Evolutionary conservation across 371 early-diverging fungal genomes (phyloP).

Genomic region (Apophysomyces trapeziformis): DNA sequence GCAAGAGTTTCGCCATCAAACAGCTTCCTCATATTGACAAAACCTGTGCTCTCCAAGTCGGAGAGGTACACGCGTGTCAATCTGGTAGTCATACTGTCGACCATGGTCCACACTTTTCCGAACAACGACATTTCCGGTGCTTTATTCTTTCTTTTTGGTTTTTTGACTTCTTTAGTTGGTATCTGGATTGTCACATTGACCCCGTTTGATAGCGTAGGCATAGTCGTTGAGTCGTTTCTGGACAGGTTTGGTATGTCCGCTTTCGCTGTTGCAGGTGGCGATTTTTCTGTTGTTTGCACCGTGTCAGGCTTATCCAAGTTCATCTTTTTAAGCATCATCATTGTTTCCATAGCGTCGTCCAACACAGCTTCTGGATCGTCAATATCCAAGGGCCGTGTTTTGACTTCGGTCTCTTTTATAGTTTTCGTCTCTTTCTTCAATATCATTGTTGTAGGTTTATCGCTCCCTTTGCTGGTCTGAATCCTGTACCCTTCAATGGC

Average conservation of each 20-base stretch:
- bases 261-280: background rate
- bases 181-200: constrained; percentile 15
- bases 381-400: constrained; percentile 4
- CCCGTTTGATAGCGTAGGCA: background rate
- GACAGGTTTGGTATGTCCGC: background rate
- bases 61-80: constrained; percentile 43
- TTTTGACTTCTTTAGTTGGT: constrained; percentile 13
- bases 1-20: constrained; percentile 26
- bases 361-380: constrained; percentile 26
- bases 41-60: constrained; percentile 21
- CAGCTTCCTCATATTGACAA: constrained; percentile 8
- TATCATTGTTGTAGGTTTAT: constrained; percentile 40
- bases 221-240: background rate
- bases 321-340: constrained; percentile 54
- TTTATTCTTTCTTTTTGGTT: constrained; percentile 36
- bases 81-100: constrained; percentile 51
- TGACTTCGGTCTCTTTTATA: background rate
- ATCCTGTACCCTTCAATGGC: constrained; percentile 53
- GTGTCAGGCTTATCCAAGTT: constrained; percentile 35
- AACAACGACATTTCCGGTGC: constrained; percentile 52
- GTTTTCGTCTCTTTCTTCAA: constrained; percentile 22
- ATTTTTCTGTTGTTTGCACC: background rate
- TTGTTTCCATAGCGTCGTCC: constrained; percentile 51
- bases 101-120: constrained; percentile 59
- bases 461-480: constrained; percentile 16